Evolutionary conservation across 805 yeast species (phyloP).

Genomic region (Jamesozyma piceae): DNA sequence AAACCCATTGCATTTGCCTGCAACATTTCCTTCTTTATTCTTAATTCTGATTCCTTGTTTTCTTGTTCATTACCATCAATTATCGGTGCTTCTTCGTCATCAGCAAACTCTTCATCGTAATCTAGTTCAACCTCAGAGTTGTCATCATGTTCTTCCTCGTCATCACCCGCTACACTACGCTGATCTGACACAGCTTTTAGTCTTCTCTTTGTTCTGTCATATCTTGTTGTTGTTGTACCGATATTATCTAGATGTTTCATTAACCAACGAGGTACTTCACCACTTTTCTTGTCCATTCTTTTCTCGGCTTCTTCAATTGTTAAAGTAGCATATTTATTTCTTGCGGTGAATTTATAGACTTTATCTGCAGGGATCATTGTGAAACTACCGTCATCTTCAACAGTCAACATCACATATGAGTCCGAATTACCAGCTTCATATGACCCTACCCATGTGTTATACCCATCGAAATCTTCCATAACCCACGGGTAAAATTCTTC

Average conservation of each 20-base stretch:
- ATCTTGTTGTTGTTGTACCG: conserved; percentile 42
- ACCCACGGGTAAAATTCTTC: conserved; percentile 99
- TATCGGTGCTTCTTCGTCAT: conserved; percentile 97
- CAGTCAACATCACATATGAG: conserved; percentile 73
- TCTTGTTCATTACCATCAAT: conserved; percentile 95
- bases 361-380: conserved; percentile 93
- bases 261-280: conserved; percentile 81
- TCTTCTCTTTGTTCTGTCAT: conserved; percentile 39
- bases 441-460: conserved; percentile 89
- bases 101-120: conserved; percentile 94
- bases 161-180: conserved; percentile 32
- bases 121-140: conserved; percentile 89
- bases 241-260: conserved; percentile 79
- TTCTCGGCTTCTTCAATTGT: conserved; percentile 95
- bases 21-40: conserved; percentile 76
- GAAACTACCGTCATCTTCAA: conserved; percentile 73
- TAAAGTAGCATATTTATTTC: conserved; percentile 87
- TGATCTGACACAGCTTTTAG: conserved; percentile 41
- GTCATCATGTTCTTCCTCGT: conserved; percentile 41
- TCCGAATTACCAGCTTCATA: conserved; percentile 87
- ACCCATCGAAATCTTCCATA: conserved; percentile 90
- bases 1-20: conserved; percentile 64
- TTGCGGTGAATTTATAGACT: conserved; percentile 84
- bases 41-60: conserved; percentile 76
- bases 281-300: conserved; percentile 69